Conservation (phyloP, 805 yeast genomes). For the Saccharomycopsis malanga region DNA sequence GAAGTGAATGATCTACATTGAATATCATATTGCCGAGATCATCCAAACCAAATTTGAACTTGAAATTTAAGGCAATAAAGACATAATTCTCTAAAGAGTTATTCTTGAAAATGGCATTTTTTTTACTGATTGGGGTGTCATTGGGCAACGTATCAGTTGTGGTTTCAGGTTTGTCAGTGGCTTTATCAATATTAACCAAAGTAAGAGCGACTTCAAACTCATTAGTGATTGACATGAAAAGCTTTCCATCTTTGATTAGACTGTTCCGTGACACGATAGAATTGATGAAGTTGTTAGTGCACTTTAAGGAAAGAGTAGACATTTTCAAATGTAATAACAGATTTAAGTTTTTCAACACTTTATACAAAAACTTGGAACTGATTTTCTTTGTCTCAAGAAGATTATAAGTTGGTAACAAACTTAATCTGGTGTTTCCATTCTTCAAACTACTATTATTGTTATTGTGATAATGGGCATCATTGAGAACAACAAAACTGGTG, state of each 20-base stretch:
- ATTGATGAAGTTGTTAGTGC: neutral
- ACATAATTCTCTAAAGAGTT: constrained; percentile 3
- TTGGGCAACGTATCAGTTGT: neutral
- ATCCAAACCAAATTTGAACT: constrained; percentile 13
- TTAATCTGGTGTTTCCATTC: constrained; percentile 1
- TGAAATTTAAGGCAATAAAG: constrained; percentile 13
- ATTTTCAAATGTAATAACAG: constrained; percentile 16
- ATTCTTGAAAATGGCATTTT: constrained; percentile 1
- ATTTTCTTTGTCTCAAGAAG: constrained; percentile 5
- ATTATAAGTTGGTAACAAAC: constrained; percentile 19
- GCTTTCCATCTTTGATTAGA: constrained; percentile 17
- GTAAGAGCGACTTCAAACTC: constrained; percentile 19
- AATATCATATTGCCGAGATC: constrained; percentile 12
- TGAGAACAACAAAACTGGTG: constrained; percentile 81
- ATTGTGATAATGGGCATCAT: constrained; percentile 39
- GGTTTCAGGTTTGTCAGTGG: neutral
- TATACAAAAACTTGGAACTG: constrained; percentile 6
- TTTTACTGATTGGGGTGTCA: neutral
- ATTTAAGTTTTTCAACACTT: constrained; percentile 11
- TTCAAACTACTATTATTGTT: neutral
- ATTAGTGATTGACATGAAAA: constrained; percentile 6
- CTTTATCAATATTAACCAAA: constrained; percentile 4
- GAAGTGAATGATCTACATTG: constrained; percentile 8
- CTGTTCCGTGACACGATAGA: constrained; percentile 9
- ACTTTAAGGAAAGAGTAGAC: constrained; percentile 6